These are phyloP conservation scores for Globisporangium emineosum DNA, from an alignment of 352 stramenopile species.

Conservation along the genomic window DNA sequence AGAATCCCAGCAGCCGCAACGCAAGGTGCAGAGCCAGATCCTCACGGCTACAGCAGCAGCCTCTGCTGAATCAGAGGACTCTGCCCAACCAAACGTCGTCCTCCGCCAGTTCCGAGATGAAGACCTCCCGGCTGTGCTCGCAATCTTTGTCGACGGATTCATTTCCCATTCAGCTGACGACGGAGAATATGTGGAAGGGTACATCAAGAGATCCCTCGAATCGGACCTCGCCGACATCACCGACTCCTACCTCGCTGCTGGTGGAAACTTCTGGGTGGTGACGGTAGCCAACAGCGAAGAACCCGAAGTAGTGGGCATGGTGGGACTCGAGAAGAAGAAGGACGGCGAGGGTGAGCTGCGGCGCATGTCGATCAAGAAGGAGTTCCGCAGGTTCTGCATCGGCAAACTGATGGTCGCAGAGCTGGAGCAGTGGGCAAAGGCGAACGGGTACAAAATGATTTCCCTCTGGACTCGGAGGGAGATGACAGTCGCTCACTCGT, in stretches of 20 bases:
- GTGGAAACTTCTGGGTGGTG: constrained; percentile 44
- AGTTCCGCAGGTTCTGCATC: constrained; percentile 36
- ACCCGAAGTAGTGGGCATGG: constrained; percentile 32
- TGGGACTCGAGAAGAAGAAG: constrained; percentile 33
- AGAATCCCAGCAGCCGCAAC: not conserved
- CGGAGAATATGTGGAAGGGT: constrained; percentile 4
- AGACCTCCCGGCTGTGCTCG: constrained; percentile 5
- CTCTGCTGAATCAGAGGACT: too few species aligned
- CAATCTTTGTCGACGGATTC: constrained; percentile 20
- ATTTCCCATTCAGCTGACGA: not conserved
- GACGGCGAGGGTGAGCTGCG: constrained; percentile 34
- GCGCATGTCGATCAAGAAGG: constrained; percentile 37
- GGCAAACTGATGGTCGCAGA: constrained; percentile 35
- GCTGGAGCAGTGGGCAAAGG: constrained; percentile 39
- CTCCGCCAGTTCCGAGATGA: constrained; percentile 16
- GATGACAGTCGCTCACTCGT: constrained; percentile 29
- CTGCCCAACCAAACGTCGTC: not conserved
- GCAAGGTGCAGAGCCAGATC: not conserved
- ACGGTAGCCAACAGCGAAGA: not conserved
- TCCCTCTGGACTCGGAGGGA: constrained; percentile 31
- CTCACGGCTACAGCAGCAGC: not conserved
- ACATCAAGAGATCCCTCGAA: constrained; percentile 15
- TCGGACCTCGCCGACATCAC: constrained; percentile 11
- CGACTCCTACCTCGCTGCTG: constrained; percentile 14
- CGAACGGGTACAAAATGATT: constrained; percentile 26